Evolutionary conservation across 2,329 filamentous ascomycete species (phyloP).

Genomic region (Fusarium neocosmosporiellum): DNA sequence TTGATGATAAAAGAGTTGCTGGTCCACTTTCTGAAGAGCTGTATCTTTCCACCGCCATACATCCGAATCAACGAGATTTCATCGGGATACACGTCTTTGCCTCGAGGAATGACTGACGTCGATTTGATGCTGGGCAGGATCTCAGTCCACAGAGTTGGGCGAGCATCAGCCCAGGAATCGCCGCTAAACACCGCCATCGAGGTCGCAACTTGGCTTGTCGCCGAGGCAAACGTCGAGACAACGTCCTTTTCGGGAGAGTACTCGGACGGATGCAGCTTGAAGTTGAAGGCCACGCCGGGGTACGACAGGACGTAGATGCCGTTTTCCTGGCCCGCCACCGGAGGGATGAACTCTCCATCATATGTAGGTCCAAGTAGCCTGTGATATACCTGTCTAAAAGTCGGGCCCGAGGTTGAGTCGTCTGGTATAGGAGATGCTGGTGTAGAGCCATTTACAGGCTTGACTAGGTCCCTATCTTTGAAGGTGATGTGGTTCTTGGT

Average conservation of each 20-base stretch:
- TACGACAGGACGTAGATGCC: conserved; percentile 94
- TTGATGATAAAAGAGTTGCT: conserved; percentile 75
- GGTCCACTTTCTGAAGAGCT: conserved; percentile 79
- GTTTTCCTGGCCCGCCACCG: conserved; percentile 62
- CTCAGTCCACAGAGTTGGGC: conserved; percentile 80
- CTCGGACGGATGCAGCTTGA: conserved; percentile 77
- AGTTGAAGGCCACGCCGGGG: conserved; percentile 93
- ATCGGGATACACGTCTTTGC: conserved; percentile 84
- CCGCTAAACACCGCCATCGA: conserved; percentile 94
- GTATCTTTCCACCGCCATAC: conserved; percentile 80
- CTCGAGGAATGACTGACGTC: conserved; percentile 74
- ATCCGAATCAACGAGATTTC: conserved; percentile 86
- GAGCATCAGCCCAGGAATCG: conserved; percentile 88
- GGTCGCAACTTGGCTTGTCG: conserved; percentile 78
- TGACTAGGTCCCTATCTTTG: conserved; percentile 81
- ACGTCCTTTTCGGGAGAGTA: conserved; percentile 85
- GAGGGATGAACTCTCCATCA: conserved; percentile 88
- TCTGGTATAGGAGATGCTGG: conserved; percentile 49
- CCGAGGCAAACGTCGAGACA: conserved; percentile 84
- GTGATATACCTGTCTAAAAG: conserved; percentile 91
- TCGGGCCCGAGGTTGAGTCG: conserved; percentile 67
- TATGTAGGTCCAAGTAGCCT: conserved; percentile 94
- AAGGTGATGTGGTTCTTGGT: conserved; percentile 86
- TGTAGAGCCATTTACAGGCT: conserved; percentile 60
- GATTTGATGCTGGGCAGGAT: conserved; percentile 79